phyloP scores from a whole-genome alignment of 2,329 filamentous ascomycete genomes.

The Cladophialophora exuberans region DNA sequence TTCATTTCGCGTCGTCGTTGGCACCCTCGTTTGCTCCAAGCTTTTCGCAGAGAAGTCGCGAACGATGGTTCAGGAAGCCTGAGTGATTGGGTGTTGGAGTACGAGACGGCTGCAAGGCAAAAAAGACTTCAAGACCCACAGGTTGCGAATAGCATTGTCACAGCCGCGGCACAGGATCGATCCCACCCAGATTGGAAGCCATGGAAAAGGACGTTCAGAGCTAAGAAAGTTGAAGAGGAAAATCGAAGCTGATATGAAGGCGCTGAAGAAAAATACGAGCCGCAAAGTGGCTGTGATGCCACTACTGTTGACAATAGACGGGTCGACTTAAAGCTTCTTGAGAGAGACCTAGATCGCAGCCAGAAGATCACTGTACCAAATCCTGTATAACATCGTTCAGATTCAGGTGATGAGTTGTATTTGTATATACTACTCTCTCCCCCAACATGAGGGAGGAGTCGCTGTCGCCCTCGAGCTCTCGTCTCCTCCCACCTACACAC shows the following conservation, averaged over 20 bases:
- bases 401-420: too few species aligned
- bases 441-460: too few species aligned
- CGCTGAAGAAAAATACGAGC: neutral
- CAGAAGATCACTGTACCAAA: too few species aligned
- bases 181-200: constrained; percentile 12
- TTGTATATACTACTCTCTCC: too few species aligned
- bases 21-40: constrained; percentile 4
- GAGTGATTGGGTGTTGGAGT: constrained; percentile 17
- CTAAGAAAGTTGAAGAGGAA: neutral
- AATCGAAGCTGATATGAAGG: neutral
- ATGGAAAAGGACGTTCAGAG: constrained; percentile 3
- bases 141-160: neutral
- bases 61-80: neutral
- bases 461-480: too few species aligned
- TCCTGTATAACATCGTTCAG: too few species aligned
- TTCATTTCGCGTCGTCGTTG: constrained; percentile 7
- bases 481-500: too few species aligned
- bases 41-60: constrained; percentile 13
- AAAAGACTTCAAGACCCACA: constrained; percentile 7
- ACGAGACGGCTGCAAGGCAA: constrained; percentile 7
- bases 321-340: too few species aligned
- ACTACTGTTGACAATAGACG: too few species aligned
- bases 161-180: neutral
- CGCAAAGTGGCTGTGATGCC: too few species aligned
- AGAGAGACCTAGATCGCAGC: too few species aligned